These are phyloP conservation scores for Phytopythium mirpurense DNA, from an alignment of 352 stramenopile genomes.

Conservation along the genomic window DNA sequence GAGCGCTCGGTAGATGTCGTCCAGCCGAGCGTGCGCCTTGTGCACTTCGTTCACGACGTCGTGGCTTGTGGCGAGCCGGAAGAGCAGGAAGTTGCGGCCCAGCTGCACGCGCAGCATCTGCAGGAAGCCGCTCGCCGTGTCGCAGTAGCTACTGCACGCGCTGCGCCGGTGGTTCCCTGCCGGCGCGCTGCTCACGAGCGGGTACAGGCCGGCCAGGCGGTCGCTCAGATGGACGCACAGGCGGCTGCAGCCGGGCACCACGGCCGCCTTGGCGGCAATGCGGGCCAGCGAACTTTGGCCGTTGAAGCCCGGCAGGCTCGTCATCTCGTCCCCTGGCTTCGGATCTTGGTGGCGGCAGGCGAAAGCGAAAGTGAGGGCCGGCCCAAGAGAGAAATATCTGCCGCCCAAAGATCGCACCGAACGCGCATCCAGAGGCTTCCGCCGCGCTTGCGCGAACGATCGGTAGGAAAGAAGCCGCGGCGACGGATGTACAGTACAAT, in stretches of 20 bases:
- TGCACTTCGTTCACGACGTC: background rate
- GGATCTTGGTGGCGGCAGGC: no score
- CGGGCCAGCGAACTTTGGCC: background rate
- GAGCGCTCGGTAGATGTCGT: background rate
- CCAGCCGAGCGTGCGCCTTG: background rate
- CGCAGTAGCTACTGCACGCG: conserved; percentile 3
- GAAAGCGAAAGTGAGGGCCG: no score
- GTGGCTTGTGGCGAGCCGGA: conserved; percentile 12
- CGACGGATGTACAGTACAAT: no score
- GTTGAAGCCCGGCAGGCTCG: background rate
- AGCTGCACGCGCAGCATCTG: conserved; percentile 8
- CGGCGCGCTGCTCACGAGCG: background rate
- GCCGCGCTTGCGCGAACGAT: background rate
- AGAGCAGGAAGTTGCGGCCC: conserved; percentile 7
- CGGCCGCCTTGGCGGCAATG: background rate
- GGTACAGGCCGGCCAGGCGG: background rate
- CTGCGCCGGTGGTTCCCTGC: no score
- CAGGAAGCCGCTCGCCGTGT: conserved; percentile 10
- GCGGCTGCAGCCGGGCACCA: no score
- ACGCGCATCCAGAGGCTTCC: no score
- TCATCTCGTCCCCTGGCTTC: background rate
- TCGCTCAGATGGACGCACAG: background rate
- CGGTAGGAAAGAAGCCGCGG: background rate
- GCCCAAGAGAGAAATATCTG: no score
- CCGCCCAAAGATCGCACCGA: no score